These are phyloP conservation scores for Trichomonas gallinae DNA, from an alignment of 208 protist genomes.

Conservation along the genomic window DNA sequence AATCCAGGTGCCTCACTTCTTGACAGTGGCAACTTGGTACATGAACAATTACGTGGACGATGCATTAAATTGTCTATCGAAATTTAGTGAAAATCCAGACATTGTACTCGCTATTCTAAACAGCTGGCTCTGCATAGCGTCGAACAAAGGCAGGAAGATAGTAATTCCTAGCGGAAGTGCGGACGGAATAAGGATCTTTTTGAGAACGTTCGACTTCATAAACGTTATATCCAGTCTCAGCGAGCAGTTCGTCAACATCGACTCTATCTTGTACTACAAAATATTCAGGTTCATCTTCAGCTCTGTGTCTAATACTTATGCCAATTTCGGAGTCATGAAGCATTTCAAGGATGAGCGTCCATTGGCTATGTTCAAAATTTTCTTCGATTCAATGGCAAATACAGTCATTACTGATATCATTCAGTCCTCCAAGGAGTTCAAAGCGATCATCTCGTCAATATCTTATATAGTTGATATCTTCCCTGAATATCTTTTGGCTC, in stretches of 20 bases:
- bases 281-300: background rate
- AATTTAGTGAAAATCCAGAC: background rate
- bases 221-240: background rate
- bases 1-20: background rate
- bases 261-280: background rate
- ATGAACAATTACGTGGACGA: background rate
- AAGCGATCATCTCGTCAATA: background rate
- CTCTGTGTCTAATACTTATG: background rate
- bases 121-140: background rate
- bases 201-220: background rate
- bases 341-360: background rate
- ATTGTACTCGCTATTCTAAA: background rate
- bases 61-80: background rate
- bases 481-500: background rate
- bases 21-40: background rate
- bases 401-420: too few relatives aligned
- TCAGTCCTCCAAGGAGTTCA: background rate
- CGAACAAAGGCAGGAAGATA: background rate
- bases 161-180: background rate
- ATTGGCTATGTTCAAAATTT: background rate
- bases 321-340: background rate
- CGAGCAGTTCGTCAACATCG: too few relatives aligned
- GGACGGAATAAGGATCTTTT: background rate
- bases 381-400: background rate
- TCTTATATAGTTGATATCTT: background rate